Conservation (phyloP, 805 yeast species). For the Isabelozyma heimii region DNA sequence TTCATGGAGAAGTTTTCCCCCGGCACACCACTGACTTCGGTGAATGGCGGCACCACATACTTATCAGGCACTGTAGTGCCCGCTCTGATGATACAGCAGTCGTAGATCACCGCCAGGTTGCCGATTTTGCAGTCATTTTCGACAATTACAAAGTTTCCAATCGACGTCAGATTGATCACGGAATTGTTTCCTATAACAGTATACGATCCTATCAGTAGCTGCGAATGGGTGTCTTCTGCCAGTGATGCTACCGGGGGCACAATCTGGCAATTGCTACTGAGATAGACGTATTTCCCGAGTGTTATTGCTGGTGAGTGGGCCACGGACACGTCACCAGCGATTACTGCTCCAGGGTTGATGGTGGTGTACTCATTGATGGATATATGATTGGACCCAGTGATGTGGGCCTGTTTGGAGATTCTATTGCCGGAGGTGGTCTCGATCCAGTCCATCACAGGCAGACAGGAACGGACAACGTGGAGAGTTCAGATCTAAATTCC, state of each 20-base stretch:
- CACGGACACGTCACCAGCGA: constrained; percentile 30
- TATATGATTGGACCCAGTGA: constrained; percentile 43
- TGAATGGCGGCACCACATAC: constrained; percentile 51
- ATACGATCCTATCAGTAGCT: constrained; percentile 46
- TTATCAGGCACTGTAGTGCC: constrained; percentile 41
- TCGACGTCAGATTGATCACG: constrained; percentile 29
- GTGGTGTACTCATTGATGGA: constrained; percentile 48
- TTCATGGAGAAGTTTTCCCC: constrained; percentile 26
- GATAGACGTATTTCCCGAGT: constrained; percentile 47
- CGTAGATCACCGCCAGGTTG: constrained; percentile 42
- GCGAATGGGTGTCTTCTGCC: constrained; percentile 12
- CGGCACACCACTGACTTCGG: constrained; percentile 41
- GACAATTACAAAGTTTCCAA: constrained; percentile 50
- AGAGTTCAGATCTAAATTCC: too few relatives aligned
- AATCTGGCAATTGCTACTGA: constrained; percentile 26
- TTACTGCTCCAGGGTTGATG: constrained; percentile 30
- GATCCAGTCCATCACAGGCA: constrained; percentile 29
- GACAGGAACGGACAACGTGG: background rate
- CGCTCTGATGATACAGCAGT: constrained; percentile 47
- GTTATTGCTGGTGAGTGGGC: constrained; percentile 18
- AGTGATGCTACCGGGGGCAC: constrained; percentile 23
- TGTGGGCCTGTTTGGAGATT: constrained; percentile 42
- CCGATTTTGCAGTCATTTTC: constrained; percentile 40
- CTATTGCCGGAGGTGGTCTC: constrained; percentile 53
- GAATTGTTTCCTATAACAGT: constrained; percentile 37